phyloP scores from a whole-genome alignment of 441 rosid genomes.

The Lepidium campestre region DNA sequence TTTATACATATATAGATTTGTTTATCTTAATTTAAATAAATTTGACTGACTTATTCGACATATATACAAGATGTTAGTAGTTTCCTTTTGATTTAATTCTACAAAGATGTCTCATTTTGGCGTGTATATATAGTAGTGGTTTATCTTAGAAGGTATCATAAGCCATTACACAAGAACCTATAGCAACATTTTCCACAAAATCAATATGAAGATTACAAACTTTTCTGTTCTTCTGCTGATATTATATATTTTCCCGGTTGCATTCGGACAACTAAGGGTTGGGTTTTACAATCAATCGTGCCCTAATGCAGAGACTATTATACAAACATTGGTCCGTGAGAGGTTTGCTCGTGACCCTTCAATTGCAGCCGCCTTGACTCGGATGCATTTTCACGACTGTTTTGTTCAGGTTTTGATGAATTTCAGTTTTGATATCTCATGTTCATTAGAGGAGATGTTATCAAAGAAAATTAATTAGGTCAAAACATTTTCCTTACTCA shows the following conservation, averaged over 20 bases:
- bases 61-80: not conserved
- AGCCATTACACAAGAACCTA: slow-evolving; percentile 1
- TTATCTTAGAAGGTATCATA: not conserved
- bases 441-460: not conserved
- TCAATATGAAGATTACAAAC: slow-evolving; percentile 10
- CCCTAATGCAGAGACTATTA: slow-evolving; percentile 17
- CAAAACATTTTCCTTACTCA: no score
- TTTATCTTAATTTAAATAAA: not conserved
- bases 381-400: slow-evolving; percentile 37
- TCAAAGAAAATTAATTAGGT: not conserved
- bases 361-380: slow-evolving; percentile 22
- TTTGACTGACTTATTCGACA: slow-evolving; percentile 19
- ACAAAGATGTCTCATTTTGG: not conserved
- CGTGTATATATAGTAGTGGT: not conserved
- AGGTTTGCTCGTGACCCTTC: slow-evolving; percentile 13
- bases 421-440: not conserved
- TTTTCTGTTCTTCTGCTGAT: not conserved
- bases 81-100: not conserved
- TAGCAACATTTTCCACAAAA: not conserved
- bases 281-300: slow-evolving; percentile 23
- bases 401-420: slow-evolving; percentile 15
- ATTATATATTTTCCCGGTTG: slow-evolving; percentile 1
- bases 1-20: not conserved
- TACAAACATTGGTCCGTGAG: slow-evolving; percentile 3
- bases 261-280: not conserved